Percentiles rank a stretch among this genome's conserved stretches.
Conservation (phyloP, 2,329 filamentous ascomycete genomes). For the Pseudogymnoascus pannorum region DNA sequence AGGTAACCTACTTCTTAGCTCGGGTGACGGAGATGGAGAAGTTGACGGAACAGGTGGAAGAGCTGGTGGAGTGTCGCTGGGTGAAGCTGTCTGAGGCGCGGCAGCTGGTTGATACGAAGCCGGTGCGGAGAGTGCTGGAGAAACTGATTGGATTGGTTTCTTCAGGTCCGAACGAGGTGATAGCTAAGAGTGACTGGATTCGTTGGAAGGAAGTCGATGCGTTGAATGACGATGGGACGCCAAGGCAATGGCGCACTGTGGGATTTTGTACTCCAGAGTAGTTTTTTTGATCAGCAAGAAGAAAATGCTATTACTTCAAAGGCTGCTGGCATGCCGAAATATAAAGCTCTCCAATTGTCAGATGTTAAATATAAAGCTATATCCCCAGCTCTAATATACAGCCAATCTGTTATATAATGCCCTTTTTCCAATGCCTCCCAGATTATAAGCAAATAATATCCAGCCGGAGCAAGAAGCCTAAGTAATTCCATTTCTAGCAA, state of each 20-base stretch:
- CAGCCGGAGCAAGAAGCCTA: conserved; percentile 11
- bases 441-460: conserved; percentile 10
- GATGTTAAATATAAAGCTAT: neutral
- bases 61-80: conserved; percentile 1
- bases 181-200: neutral
- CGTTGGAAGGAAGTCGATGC: neutral
- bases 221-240: neutral
- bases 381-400: neutral
- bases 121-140: neutral
- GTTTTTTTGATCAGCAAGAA: neutral
- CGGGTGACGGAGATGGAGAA: neutral
- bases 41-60: neutral
- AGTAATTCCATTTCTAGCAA: neutral
- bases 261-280: neutral
- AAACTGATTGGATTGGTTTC: neutral
- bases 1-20: neutral
- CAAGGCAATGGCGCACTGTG: neutral
- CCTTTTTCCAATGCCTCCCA: neutral
- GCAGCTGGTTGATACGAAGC: neutral
- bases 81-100: neutral
- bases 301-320: neutral
- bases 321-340: neutral
- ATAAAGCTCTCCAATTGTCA: neutral
- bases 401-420: neutral
- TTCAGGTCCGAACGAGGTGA: neutral